Evolutionary conservation across 2,329 filamentous ascomycete species (phyloP), one percentile per base, ranked within the genome.

Genomic region (Fusarium aywerte): DNA sequence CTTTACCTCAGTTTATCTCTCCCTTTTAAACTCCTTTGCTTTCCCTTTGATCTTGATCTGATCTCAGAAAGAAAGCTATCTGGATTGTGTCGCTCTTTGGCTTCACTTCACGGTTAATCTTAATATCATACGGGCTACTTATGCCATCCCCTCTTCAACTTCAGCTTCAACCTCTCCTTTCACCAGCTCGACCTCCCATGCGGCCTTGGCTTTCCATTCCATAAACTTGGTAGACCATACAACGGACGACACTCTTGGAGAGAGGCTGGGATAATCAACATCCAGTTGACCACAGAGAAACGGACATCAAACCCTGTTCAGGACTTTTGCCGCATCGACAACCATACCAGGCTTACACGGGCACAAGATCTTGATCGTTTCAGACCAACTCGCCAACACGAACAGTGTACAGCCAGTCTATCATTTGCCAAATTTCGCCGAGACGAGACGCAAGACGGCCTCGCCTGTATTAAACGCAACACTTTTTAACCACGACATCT

Each of bases 361-460:
- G 62, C 66, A 69, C 65, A 45, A 68, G 65, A 56, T 69, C 53
- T 62, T 69, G 58, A 54, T 52, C 65, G 56, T 54, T 39, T 36
- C 40, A 62, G 44, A 20, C 59, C 43, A 44, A 47, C 49, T 44
- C 42, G 18, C 27, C 49, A 62, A 33, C 47, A 51, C 43, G 42
- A 53, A 57, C 62, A 57, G 32, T 53, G 43, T 21, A 35, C 38
- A 42, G 31, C 29, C 48, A 42, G 33, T 36, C 27, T 48, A 60
- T 65, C 45, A 65, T 40, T 52, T 68, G 31, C 61, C 55, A 38
- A 35, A 23, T 57, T 56, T 32, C 21, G 31, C 31, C 36, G 47
- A 29, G 31, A 12, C 36, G 50, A 25, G 35, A 15, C 62, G 23
- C 47, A 40, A 53, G 27, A 67, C 36, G 13, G 8, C 49, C 31